These are phyloP conservation scores for Senna siamea DNA, from an alignment of 306 rosid genomes.

Conservation along the genomic window DNA sequence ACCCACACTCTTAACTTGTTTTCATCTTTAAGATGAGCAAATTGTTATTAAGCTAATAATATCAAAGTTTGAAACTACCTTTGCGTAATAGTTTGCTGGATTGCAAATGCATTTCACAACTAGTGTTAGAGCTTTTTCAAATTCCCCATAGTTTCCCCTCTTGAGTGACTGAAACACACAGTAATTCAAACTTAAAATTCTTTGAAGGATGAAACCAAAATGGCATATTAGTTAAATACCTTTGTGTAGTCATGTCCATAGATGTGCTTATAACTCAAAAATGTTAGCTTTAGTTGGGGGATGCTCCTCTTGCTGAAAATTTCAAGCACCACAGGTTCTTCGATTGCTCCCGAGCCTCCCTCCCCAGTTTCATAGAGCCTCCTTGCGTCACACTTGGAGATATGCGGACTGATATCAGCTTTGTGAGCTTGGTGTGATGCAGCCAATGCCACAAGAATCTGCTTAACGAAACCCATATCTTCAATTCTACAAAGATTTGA, in stretches of 20 bases:
- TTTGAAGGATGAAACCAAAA: background rate
- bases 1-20: background rate
- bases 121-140: constrained; percentile 52
- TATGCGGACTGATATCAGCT: constrained; percentile 62
- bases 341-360: constrained; percentile 51
- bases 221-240: constrained; percentile 39
- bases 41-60: background rate
- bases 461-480: constrained; percentile 28
- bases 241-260: constrained; percentile 73
- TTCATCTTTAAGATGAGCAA: background rate
- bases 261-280: constrained; percentile 70
- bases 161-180: constrained; percentile 54
- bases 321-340: constrained; percentile 71
- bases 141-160: constrained; percentile 49
- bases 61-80: constrained; percentile 45
- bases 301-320: constrained; percentile 76
- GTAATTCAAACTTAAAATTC: constrained; percentile 16
- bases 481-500: no score
- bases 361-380: constrained; percentile 74
- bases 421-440: constrained; percentile 84
- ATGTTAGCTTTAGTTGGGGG: constrained; percentile 67
- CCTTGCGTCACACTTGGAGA: constrained; percentile 74
- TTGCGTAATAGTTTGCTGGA: constrained; percentile 60
- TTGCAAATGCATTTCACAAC: constrained; percentile 58
- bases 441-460: constrained; percentile 73